phyloP scores from a whole-genome alignment of 108 stramenopile genomes.

The Skeletonema tropicum region DNA sequence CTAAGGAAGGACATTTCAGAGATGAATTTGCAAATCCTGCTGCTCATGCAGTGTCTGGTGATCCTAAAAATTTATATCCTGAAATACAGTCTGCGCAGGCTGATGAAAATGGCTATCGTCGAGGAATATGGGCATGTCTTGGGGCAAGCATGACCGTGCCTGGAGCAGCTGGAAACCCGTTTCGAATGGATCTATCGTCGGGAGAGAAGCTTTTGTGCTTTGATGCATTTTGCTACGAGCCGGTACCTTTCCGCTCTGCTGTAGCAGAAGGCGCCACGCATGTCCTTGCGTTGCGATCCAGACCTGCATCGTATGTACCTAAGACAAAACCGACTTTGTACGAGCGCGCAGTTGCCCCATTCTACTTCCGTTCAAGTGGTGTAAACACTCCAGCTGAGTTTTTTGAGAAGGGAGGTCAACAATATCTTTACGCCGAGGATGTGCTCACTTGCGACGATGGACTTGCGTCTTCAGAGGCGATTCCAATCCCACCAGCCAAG shows the following conservation, averaged over 20 bases:
- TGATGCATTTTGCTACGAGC: conserved; percentile 88
- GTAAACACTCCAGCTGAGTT: conserved; percentile 65
- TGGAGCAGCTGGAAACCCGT: conserved; percentile 75
- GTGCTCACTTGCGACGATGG: conserved; percentile 72
- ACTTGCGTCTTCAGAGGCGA: conserved; percentile 31
- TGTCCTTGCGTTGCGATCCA: conserved; percentile 65
- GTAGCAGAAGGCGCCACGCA: conserved; percentile 85
- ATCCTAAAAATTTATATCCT: conserved; percentile 23
- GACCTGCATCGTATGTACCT: conserved; percentile 62
- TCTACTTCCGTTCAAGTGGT: conserved; percentile 74
- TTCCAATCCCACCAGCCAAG: conserved; percentile 72
- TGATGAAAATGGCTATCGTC: conserved; percentile 46
- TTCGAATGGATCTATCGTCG: conserved; percentile 50
- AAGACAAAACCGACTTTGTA: conserved; percentile 73
- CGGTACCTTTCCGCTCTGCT: conserved; percentile 77
- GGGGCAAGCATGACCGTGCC: conserved; percentile 87
- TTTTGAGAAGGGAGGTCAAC: conserved; percentile 82
- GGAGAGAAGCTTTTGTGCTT: conserved; percentile 44
- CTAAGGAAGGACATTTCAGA: conserved; percentile 63
- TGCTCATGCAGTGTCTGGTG: background rate
- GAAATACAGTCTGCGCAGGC: conserved; percentile 32
- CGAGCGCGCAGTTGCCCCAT: conserved; percentile 70
- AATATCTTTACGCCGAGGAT: conserved; percentile 84
- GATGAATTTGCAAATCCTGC: conserved; percentile 36
- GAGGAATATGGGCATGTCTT: conserved; percentile 79